These are phyloP conservation scores for Scutellaria galericulata DNA, from an alignment of 257 asterid species.

Conservation along the genomic window DNA sequence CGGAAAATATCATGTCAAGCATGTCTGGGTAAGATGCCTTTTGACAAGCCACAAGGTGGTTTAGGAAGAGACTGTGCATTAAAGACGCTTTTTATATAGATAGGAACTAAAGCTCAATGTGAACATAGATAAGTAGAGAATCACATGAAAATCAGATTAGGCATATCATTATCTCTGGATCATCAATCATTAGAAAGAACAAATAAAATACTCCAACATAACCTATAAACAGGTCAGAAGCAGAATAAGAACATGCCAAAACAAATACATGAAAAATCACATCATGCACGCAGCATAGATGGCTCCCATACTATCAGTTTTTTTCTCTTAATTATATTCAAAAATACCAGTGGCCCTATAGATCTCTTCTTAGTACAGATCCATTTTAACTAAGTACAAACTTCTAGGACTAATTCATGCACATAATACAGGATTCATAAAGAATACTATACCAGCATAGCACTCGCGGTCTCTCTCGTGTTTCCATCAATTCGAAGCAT, in stretches of 20 bases:
- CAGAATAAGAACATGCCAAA: not conserved
- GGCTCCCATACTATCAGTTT: conserved; percentile 9
- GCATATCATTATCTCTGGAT: not conserved
- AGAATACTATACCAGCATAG: conserved; percentile 93
- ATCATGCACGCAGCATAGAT: not conserved
- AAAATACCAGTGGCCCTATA: not conserved
- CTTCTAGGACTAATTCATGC: conserved; percentile 10
- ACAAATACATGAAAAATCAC: not conserved
- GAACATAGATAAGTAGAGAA: not conserved
- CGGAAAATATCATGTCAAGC: not conserved
- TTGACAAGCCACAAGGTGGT: not conserved
- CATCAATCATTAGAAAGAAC: not conserved
- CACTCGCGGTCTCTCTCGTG: conserved; percentile 72
- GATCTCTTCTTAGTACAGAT: not conserved
- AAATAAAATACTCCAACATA: conserved; percentile 13
- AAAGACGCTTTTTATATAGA: not conserved
- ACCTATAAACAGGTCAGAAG: conserved; percentile 1
- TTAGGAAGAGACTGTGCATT: not conserved
- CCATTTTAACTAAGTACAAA: conserved; percentile 2
- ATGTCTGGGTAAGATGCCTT: not conserved
- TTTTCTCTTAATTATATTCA: not conserved
- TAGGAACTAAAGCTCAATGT: conserved; percentile 7
- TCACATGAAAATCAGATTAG: conserved; percentile 11
- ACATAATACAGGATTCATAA: conserved; percentile 28
- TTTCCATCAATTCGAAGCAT: conserved; percentile 89